Conservation (phyloP, 2,329 filamentous ascomycete species). For the Nakataea oryzae region DNA sequence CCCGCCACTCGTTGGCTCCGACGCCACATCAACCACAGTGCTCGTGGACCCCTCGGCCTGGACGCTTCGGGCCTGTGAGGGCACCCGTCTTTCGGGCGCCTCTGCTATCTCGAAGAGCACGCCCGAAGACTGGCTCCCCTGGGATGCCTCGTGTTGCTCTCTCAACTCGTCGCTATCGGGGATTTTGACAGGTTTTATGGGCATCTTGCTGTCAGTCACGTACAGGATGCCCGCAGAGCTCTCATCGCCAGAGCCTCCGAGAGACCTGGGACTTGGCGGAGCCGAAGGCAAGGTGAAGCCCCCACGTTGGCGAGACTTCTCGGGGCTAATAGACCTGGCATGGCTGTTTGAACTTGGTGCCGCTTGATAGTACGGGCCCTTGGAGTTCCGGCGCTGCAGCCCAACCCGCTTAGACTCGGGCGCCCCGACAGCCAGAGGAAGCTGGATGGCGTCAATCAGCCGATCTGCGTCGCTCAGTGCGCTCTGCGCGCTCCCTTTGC, state of each 20-base stretch:
- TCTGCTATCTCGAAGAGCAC: slow-evolving; percentile 27
- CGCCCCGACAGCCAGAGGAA: slow-evolving; percentile 34
- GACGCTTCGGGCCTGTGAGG: too few relatives aligned
- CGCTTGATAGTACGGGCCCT: slow-evolving; percentile 6
- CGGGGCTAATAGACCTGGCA: slow-evolving; percentile 7
- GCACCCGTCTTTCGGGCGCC: neutral
- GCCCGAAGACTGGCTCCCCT: slow-evolving; percentile 20
- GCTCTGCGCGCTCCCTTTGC: slow-evolving; percentile 40
- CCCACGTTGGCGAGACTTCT: neutral
- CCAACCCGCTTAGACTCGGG: slow-evolving; percentile 7
- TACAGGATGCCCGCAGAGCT: slow-evolving; percentile 20
- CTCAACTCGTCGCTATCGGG: slow-evolving; percentile 38
- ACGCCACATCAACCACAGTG: neutral
- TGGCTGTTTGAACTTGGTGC: neutral
- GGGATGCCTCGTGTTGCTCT: slow-evolving; percentile 19
- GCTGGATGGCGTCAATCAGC: slow-evolving; percentile 62
- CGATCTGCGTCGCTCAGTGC: slow-evolving; percentile 55
- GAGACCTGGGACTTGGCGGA: neutral
- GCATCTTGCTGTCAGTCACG: slow-evolving; percentile 32
- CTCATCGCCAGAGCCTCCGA: neutral
- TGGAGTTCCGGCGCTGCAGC: slow-evolving; percentile 6
- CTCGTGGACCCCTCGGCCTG: neutral
- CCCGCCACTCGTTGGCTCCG: slow-evolving; percentile 11
- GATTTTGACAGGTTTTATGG: slow-evolving; percentile 35
- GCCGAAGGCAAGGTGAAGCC: neutral